phyloP scores from a whole-genome alignment of 2,329 filamentous ascomycete species.

The Penicillium italicum region DNA sequence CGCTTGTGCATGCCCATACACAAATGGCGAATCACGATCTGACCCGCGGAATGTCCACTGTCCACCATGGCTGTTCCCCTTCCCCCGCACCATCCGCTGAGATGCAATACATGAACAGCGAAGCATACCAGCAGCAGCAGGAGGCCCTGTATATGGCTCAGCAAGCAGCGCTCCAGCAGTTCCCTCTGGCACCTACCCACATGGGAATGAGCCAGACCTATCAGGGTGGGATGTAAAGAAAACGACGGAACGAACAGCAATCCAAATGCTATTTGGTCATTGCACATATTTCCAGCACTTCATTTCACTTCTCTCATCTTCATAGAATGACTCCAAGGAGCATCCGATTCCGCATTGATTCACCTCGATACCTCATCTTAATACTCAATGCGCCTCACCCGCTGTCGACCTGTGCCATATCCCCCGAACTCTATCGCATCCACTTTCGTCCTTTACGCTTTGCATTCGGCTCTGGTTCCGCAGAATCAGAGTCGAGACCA shows the following conservation, averaged over 20 bases:
- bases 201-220: constrained; percentile 36
- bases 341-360: constrained; percentile 15
- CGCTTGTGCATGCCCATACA: constrained; percentile 36
- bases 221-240: constrained; percentile 23
- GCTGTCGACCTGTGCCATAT: constrained; percentile 20
- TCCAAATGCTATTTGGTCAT: constrained; percentile 17
- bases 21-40: constrained; percentile 32
- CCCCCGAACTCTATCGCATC: constrained; percentile 8
- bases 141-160: constrained; percentile 34
- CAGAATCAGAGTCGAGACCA: constrained; percentile 21
- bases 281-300: constrained; percentile 22
- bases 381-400: constrained; percentile 12
- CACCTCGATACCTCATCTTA: constrained; percentile 13
- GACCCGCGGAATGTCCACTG: constrained; percentile 26
- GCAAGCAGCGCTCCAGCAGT: constrained; percentile 30
- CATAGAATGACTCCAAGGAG: constrained; percentile 16
- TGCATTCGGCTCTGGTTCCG: constrained; percentile 21
- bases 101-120: constrained; percentile 36
- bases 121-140: constrained; percentile 33
- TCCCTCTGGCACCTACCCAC: constrained; percentile 29
- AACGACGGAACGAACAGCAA: constrained; percentile 12
- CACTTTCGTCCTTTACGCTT: constrained; percentile 17
- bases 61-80: constrained; percentile 33
- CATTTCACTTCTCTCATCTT: constrained; percentile 13
- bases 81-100: constrained; percentile 38